Percentiles rank a stretch among this genome's conserved stretches.
Evolutionary conservation across 495 filamentous ascomycete species (phyloP).

Genomic region (Penicillium riverlandense): DNA sequence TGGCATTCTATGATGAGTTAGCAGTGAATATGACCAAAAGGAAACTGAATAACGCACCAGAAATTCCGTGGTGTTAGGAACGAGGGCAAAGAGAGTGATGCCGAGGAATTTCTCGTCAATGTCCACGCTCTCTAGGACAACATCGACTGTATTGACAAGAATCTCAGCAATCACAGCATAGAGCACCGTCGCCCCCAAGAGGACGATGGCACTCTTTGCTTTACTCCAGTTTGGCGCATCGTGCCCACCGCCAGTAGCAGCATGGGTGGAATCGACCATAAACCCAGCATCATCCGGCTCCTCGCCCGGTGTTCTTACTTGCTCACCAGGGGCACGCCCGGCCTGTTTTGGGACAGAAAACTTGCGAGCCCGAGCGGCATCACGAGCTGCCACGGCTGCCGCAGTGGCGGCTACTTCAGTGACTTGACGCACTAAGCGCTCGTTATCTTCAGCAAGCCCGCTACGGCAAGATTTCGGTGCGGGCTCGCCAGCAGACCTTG

Average conservation of each 20-base stretch:
- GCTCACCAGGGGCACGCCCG: slow-evolving; percentile 20
- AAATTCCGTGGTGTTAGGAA: slow-evolving; percentile 98
- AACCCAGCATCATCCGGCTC: slow-evolving; percentile 37
- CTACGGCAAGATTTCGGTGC: slow-evolving; percentile 40
- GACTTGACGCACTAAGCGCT: slow-evolving; percentile 69
- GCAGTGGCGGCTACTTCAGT: slow-evolving; percentile 90
- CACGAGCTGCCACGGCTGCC: slow-evolving; percentile 79
- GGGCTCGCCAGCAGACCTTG: slow-evolving; percentile 24
- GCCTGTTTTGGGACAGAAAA: slow-evolving; percentile 29
- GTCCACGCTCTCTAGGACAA: slow-evolving; percentile 79
- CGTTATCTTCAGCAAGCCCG: slow-evolving; percentile 72
- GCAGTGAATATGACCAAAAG: slow-evolving; percentile 1
- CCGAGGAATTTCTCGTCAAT: slow-evolving; percentile 98
- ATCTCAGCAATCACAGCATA: slow-evolving; percentile 98
- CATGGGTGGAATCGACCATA: slow-evolving; percentile 26
- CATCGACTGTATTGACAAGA: slow-evolving; percentile 90
- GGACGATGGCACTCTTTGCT: slow-evolving; percentile 78
- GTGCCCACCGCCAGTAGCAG: slow-evolving; percentile 60
- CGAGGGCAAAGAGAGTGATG: slow-evolving; percentile 93
- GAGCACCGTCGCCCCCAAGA: slow-evolving; percentile 82
- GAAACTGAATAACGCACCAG: slow-evolving; percentile 51
- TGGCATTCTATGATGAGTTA: slow-evolving; percentile 71
- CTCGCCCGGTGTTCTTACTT: slow-evolving; percentile 19
- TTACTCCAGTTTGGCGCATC: slow-evolving; percentile 98
- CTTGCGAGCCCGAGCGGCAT: slow-evolving; percentile 53